A percentile compares a stretch with the other conserved stretches of the same genome.
These are phyloP conservation scores for Fragaria vesca DNA, from an alignment of 306 rosid genomes.

Conservation along the genomic window DNA sequence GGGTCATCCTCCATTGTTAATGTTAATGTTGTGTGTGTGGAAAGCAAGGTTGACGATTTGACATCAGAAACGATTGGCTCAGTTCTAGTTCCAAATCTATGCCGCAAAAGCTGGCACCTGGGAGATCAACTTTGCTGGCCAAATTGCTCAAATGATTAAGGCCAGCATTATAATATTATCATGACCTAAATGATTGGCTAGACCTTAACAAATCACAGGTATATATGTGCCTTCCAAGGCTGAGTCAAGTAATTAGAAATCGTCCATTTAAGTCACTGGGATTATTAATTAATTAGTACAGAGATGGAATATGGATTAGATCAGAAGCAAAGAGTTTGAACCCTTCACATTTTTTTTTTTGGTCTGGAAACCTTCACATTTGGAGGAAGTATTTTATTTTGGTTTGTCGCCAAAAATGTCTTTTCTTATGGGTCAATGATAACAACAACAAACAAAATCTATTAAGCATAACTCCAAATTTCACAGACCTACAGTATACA, in stretches of 20 bases:
- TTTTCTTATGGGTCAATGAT: constrained; percentile 3
- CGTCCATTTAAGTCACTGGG: not conserved
- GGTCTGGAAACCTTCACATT: not conserved
- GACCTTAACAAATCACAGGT: not conserved
- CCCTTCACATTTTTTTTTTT: not conserved
- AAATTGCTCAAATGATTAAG: not conserved
- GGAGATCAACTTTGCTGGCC: not conserved
- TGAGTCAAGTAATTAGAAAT: not conserved
- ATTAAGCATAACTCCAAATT: not conserved
- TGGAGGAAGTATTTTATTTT: not conserved
- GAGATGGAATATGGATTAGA: not conserved
- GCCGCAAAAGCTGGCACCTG: constrained; percentile 7
- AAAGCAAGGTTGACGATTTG: not conserved
- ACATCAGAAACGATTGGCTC: not conserved
- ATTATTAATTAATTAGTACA: not conserved
- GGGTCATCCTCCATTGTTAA: not conserved
- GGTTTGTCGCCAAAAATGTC: constrained; percentile 3
- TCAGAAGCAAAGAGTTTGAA: constrained; percentile 1
- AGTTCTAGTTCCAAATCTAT: not conserved
- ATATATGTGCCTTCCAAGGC: not conserved
- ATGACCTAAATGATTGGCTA: not conserved
- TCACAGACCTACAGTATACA: not conserved
- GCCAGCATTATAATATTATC: not conserved
- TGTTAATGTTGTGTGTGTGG: not conserved
- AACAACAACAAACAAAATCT: constrained; percentile 13